A percentile compares a stretch with the other conserved stretches of the same genome.
Evolutionary conservation across 176 grass and related monocot genomes (phyloP).

Genomic region (Rhynchospora breviuscula): DNA sequence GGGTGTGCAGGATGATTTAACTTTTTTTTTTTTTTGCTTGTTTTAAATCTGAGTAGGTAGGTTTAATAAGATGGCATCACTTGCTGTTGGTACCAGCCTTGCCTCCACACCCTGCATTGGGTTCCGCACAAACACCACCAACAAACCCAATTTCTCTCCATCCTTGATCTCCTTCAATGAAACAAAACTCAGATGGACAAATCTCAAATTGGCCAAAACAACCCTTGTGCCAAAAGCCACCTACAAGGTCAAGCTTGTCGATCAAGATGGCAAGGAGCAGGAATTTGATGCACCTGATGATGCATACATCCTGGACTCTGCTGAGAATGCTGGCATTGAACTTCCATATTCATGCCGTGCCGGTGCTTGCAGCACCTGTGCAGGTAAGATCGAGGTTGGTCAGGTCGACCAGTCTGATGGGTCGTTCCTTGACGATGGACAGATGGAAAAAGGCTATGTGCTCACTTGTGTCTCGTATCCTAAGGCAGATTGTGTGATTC

Average conservation of each 20-base stretch:
- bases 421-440: constrained; percentile 66
- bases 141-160: background rate
- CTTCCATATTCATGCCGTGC: constrained; percentile 89
- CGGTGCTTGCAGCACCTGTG: constrained; percentile 81
- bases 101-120: background rate
- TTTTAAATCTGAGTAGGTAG: background rate
- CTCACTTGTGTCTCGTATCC: constrained; percentile 89
- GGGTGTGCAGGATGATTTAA: background rate
- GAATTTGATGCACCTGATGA: constrained; percentile 77
- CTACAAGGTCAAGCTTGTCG: constrained; percentile 81
- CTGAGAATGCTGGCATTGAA: constrained; percentile 58
- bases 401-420: constrained; percentile 77
- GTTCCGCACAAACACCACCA: background rate
- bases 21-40: background rate
- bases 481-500: constrained; percentile 61
- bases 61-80: constrained; percentile 7
- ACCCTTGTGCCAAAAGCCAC: constrained; percentile 27
- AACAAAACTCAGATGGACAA: background rate
- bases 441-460: constrained; percentile 64
- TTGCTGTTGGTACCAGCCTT: constrained; percentile 16
- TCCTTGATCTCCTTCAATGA: background rate
- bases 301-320: constrained; percentile 68
- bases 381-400: constrained; percentile 46
- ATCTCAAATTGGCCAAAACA: constrained; percentile 11
- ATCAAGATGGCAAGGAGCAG: constrained; percentile 39